phyloP scores from a whole-genome alignment of 441 rosid genomes.

The Euphorbia corollata region DNA sequence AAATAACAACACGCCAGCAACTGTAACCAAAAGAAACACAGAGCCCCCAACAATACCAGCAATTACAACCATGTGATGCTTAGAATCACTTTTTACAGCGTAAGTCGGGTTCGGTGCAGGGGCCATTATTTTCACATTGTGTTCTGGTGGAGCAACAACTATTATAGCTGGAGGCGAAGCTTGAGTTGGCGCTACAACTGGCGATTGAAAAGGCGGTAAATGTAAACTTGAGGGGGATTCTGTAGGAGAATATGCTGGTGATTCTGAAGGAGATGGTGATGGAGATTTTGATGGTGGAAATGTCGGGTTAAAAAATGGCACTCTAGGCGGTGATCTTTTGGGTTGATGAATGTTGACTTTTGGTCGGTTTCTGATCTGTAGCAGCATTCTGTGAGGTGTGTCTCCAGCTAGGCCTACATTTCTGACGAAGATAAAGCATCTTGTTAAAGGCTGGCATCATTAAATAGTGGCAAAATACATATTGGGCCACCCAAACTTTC shows the following conservation, averaged over 20 bases:
- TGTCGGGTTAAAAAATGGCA: conserved; percentile 8
- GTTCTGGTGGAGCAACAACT: conserved; percentile 24
- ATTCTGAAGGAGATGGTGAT: conserved; percentile 24
- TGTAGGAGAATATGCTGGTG: conserved; percentile 32
- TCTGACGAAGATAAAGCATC: conserved; percentile 24
- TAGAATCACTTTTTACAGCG: conserved; percentile 20
- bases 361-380: conserved; percentile 26
- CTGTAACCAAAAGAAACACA: conserved; percentile 38
- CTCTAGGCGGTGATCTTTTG: conserved; percentile 3
- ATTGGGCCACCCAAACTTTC: too few species aligned
- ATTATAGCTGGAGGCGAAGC: conserved; percentile 16
- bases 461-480: not conserved
- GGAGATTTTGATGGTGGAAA: conserved; percentile 21
- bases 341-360: conserved; percentile 10
- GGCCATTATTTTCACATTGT: conserved; percentile 15
- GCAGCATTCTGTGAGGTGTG: conserved; percentile 30
- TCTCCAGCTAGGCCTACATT: conserved; percentile 20
- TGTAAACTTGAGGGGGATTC: conserved; percentile 24
- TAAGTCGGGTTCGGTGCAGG: conserved; percentile 33
- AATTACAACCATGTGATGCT: conserved; percentile 27
- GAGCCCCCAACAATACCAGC: conserved; percentile 40
- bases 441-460: conserved; percentile 16
- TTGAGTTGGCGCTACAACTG: conserved; percentile 25
- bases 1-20: conserved; percentile 32
- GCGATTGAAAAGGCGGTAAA: conserved; percentile 33